A percentile compares a stretch with the other conserved stretches of the same genome.
These are phyloP conservation scores for Aspergillus egyptiacus DNA, from an alignment of 495 filamentous ascomycete species.

Conservation along the genomic window DNA sequence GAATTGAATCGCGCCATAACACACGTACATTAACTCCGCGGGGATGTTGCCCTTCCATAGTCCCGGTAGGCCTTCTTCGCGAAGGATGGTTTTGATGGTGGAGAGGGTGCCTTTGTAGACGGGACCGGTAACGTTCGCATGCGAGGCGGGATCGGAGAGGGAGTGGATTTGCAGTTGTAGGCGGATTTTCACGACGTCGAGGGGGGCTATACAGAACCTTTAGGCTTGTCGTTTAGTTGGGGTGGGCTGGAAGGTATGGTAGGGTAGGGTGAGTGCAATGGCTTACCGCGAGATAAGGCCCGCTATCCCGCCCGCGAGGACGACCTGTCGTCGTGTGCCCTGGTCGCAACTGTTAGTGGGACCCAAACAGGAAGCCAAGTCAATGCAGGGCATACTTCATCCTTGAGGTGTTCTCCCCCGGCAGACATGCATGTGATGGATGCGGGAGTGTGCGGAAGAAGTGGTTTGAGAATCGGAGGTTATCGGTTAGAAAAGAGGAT, in stretches of 20 bases:
- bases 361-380: not conserved
- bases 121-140: not conserved
- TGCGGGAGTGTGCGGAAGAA: not conserved
- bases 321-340: slow-evolving; percentile 78
- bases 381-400: slow-evolving; percentile 58
- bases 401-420: slow-evolving; percentile 70
- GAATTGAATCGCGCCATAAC: slow-evolving; percentile 86
- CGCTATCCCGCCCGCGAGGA: slow-evolving; percentile 77
- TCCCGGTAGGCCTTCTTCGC: slow-evolving; percentile 38
- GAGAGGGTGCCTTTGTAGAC: slow-evolving; percentile 3
- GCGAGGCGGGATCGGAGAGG: slow-evolving; percentile 57
- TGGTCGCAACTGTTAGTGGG: slow-evolving; percentile 24
- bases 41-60: slow-evolving; percentile 98
- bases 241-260: not conserved
- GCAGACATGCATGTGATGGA: slow-evolving; percentile 62
- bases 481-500: not conserved
- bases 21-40: slow-evolving; percentile 87
- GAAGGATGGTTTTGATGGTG: slow-evolving; percentile 1
- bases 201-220: slow-evolving; percentile 84
- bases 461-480: slow-evolving; percentile 1
- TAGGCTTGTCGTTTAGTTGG: not conserved
- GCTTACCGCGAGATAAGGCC: slow-evolving; percentile 77
- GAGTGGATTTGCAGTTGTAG: slow-evolving; percentile 85
- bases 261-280: not conserved
- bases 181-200: slow-evolving; percentile 96